Conservation (phyloP, 352 stramenopile genomes). For the Globisporangium cystogenes region DNA sequence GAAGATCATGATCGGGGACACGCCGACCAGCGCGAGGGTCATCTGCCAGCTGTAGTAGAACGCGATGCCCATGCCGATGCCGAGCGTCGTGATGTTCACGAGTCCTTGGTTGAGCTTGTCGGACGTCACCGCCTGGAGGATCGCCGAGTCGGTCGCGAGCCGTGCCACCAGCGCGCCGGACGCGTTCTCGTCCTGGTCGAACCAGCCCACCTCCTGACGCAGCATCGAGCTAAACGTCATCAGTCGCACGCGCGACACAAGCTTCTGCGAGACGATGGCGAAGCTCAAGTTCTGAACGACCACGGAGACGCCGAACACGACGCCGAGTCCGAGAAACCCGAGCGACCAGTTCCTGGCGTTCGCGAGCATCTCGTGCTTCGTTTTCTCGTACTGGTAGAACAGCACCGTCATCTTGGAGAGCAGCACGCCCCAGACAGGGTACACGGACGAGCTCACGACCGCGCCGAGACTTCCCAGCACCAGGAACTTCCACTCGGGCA, state of each 20-base stretch:
- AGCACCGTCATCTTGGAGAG: constrained; percentile 42
- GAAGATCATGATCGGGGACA: constrained; percentile 17
- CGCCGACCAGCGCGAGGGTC: constrained; percentile 31
- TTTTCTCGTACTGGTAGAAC: constrained; percentile 32
- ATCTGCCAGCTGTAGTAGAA: constrained; percentile 64
- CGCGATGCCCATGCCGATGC: constrained; percentile 31
- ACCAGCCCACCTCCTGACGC: constrained; percentile 70
- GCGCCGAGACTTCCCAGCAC: constrained; percentile 25
- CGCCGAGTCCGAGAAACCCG: constrained; percentile 25
- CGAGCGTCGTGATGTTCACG: constrained; percentile 48
- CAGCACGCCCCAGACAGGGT: constrained; percentile 45
- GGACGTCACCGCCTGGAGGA: constrained; percentile 71
- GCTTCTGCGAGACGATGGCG: constrained; percentile 29
- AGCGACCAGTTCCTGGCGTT: constrained; percentile 26
- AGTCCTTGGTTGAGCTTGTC: constrained; percentile 57
- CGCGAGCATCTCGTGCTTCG: constrained; percentile 32
- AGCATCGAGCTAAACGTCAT: constrained; percentile 51
- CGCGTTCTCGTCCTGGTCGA: constrained; percentile 57
- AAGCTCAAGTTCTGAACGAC: constrained; percentile 50
- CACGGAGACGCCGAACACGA: constrained; percentile 33
- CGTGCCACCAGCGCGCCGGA: constrained; percentile 55
- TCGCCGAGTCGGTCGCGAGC: constrained; percentile 64
- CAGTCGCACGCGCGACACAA: constrained; percentile 40
- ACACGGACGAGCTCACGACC: constrained; percentile 33
- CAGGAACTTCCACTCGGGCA: constrained; percentile 35